phyloP scores from a whole-genome alignment of 2,329 filamentous ascomycete genomes.

The Verticillium klebahnii region DNA sequence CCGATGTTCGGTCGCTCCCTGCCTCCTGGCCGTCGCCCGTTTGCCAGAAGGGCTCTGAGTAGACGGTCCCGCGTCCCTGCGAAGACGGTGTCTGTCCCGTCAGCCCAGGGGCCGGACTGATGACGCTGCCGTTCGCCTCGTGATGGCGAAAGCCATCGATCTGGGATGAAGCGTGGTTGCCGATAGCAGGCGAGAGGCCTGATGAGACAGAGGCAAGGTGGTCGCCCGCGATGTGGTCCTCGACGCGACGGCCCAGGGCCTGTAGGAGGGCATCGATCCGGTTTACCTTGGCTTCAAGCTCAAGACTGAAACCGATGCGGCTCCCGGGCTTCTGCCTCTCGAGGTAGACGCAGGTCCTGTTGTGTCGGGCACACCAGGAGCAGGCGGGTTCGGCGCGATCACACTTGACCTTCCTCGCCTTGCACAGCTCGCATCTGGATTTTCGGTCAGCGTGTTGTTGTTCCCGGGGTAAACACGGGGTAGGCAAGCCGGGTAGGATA shows the following conservation, averaged over 20 bases:
- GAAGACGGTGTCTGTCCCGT: conserved; percentile 14
- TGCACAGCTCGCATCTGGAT: conserved; percentile 37
- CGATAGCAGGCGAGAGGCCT: conserved; percentile 27
- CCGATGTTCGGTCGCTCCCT: conserved; percentile 11
- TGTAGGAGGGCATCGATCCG: conserved; percentile 44
- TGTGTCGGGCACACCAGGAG: conserved; percentile 67
- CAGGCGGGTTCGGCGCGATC: conserved; percentile 57
- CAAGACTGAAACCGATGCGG: conserved; percentile 56
- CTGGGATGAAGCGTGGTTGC: conserved; percentile 27
- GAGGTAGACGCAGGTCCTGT: conserved; percentile 62
- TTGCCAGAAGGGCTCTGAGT: conserved; percentile 28
- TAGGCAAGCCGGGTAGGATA: background rate
- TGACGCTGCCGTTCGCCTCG: conserved; percentile 15
- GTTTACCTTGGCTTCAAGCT: conserved; percentile 52
- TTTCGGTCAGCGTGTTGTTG: background rate
- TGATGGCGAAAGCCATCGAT: conserved; percentile 18
- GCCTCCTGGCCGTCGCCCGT: conserved; percentile 17
- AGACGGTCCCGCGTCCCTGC: conserved; percentile 33
- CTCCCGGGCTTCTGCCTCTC: conserved; percentile 67
- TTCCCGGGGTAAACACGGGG: background rate
- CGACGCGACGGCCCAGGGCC: conserved; percentile 34
- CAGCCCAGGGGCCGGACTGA: conserved; percentile 11
- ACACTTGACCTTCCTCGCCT: conserved; percentile 40
- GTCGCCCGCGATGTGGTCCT: conserved; percentile 34
- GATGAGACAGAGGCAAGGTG: conserved; percentile 17